A percentile compares a stretch with the other conserved stretches of the same genome.
These are phyloP conservation scores for Cytospora chrysosperma DNA, from an alignment of 2,329 filamentous ascomycete genomes.

Conservation along the genomic window DNA sequence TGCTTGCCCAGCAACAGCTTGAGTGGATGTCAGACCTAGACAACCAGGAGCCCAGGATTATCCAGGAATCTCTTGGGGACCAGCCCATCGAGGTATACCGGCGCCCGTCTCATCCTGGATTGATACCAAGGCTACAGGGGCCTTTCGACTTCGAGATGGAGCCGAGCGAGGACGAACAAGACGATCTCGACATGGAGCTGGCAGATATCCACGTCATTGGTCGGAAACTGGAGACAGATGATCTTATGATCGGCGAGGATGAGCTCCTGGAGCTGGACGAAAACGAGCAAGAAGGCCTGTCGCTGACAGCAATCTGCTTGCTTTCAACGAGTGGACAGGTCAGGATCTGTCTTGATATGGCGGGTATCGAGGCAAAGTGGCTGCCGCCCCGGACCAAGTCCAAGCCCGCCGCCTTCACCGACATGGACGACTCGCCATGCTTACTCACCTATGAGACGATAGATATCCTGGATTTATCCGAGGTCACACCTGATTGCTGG, in stretches of 20 bases:
- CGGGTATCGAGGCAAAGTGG: constrained; percentile 66
- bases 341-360: constrained; percentile 60
- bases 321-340: constrained; percentile 61
- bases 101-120: constrained; percentile 56
- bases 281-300: constrained; percentile 58
- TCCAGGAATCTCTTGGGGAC: constrained; percentile 51
- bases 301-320: constrained; percentile 58
- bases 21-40: constrained; percentile 68
- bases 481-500: constrained; percentile 58
- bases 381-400: constrained; percentile 56
- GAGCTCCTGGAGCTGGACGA: constrained; percentile 59
- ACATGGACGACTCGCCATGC: constrained; percentile 42
- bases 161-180: constrained; percentile 50
- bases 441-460: constrained; percentile 63
- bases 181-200: constrained; percentile 55
- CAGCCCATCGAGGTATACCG: constrained; percentile 54
- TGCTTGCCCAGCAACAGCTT: constrained; percentile 62
- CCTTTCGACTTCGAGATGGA: constrained; percentile 59
- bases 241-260: constrained; percentile 64
- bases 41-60: constrained; percentile 57
- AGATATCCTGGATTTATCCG: constrained; percentile 55
- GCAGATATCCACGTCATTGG: constrained; percentile 64
- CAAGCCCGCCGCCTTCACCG: constrained; percentile 41
- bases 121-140: constrained; percentile 60
- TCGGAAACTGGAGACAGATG: constrained; percentile 58